phyloP scores from a whole-genome alignment of 2,329 filamentous ascomycete species.

The Ophiostoma montium region DNA sequence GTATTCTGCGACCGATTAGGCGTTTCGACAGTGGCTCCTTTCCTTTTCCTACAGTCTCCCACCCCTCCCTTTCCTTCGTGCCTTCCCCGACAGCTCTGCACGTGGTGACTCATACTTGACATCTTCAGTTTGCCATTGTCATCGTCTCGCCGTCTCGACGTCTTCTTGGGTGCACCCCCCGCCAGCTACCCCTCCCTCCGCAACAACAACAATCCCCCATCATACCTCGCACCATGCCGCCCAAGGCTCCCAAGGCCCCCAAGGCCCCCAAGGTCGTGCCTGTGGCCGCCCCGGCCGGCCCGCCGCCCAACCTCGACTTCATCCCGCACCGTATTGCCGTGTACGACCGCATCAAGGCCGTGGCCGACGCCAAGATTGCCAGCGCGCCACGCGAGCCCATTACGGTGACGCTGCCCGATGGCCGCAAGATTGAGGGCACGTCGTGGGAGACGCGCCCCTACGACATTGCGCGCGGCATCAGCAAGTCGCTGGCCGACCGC shows the following conservation, averaged over 20 bases:
- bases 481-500: conserved; percentile 70
- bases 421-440: conserved; percentile 56
- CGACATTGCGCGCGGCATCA: conserved; percentile 63
- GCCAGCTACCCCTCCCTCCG: neutral
- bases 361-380: conserved; percentile 63
- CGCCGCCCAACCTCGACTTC: conserved; percentile 48
- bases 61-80: neutral
- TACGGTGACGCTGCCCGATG: conserved; percentile 58
- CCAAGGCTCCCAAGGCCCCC: conserved; percentile 10
- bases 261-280: conserved; percentile 13
- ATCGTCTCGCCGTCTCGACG: neutral
- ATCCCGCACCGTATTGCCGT: conserved; percentile 72
- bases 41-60: neutral
- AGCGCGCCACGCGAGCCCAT: conserved; percentile 60
- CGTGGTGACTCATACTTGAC: neutral
- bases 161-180: neutral
- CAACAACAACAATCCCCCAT: neutral
- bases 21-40: neutral
- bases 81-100: neutral
- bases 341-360: conserved; percentile 78
- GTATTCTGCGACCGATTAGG: neutral
- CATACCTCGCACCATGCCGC: neutral
- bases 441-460: conserved; percentile 87
- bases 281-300: conserved; percentile 15
- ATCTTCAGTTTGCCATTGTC: neutral